These are phyloP conservation scores for Apiotrichum akiyoshidainum DNA, from an alignment of 1,284 basidiomycete species.

Conservation along the genomic window DNA sequence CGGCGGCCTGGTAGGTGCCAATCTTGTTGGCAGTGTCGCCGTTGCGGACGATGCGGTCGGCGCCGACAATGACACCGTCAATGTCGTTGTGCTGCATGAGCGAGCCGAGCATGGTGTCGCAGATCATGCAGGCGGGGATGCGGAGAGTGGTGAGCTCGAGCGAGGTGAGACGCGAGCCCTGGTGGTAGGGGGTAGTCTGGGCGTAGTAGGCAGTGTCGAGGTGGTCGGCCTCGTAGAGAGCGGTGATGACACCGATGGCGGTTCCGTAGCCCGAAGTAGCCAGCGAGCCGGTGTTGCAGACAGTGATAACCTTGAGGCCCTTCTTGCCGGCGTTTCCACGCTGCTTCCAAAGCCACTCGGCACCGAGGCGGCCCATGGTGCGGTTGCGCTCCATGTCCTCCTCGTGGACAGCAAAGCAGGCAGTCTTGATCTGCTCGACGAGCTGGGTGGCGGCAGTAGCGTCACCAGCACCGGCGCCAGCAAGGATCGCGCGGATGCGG, in stretches of 20 bases:
- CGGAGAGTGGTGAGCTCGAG: conserved; percentile 76
- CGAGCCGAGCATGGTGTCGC: conserved; percentile 88
- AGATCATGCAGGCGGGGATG: conserved; percentile 86
- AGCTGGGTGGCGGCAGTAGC: conserved; percentile 50
- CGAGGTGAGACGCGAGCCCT: conserved; percentile 71
- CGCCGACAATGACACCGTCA: conserved; percentile 81
- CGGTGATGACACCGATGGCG: conserved; percentile 86
- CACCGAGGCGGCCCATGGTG: conserved; percentile 74
- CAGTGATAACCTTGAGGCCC: conserved; percentile 74
- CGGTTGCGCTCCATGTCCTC: conserved; percentile 82
- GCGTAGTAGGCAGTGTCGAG: conserved; percentile 81
- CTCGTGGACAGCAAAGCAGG: conserved; percentile 60
- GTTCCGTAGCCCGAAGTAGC: conserved; percentile 93
- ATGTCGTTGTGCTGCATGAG: conserved; percentile 81
- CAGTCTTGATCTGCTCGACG: conserved; percentile 59
- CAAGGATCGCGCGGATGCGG: conserved; percentile 58
- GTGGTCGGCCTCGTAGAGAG: conserved; percentile 70
- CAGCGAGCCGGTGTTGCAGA: conserved; percentile 92
- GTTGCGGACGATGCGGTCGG: conserved; percentile 79
- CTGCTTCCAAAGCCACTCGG: conserved; percentile 71
- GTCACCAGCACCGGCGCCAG: conserved; percentile 43
- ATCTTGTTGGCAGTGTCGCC: conserved; percentile 96
- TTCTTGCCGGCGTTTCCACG: conserved; percentile 53
- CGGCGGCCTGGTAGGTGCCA: conserved; percentile 86
- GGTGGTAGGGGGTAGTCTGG: conserved; percentile 86